Evolutionary conservation across 2,329 filamentous ascomycete genomes (phyloP).

Genomic region (Fusarium marasasianum): DNA sequence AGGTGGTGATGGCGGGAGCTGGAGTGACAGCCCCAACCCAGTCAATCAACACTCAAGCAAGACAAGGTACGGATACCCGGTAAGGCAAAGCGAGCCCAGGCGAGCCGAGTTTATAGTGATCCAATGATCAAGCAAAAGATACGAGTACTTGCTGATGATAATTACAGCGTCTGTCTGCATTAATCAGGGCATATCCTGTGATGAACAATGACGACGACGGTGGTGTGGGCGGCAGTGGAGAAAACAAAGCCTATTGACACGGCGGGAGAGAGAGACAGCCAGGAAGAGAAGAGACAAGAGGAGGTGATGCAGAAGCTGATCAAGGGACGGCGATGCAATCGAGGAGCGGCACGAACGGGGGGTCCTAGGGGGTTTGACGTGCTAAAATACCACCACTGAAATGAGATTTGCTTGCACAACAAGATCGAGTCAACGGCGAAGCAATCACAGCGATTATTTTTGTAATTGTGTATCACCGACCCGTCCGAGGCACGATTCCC

Average conservation of each 20-base stretch:
- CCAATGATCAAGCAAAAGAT: not conserved
- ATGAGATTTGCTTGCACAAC: conserved; percentile 11
- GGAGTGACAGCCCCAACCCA: conserved; percentile 21
- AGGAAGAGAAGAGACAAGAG: conserved; percentile 18
- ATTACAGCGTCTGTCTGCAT: not conserved
- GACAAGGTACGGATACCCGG: not conserved
- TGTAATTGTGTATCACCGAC: conserved; percentile 18
- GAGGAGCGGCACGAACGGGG: conserved; percentile 24
- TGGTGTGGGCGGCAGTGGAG: conserved; percentile 30
- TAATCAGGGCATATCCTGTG: conserved; percentile 1
- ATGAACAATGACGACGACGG: conserved; percentile 14
- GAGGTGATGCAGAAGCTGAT: conserved; percentile 27
- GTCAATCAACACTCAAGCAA: not conserved
- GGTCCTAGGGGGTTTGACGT: conserved; percentile 8
- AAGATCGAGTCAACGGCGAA: conserved; percentile 1
- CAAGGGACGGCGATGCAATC: conserved; percentile 8
- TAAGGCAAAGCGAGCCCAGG: conserved; percentile 15
- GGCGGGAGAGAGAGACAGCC: conserved; percentile 11
- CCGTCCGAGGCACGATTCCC: conserved; percentile 28
- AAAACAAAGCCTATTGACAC: conserved; percentile 9
- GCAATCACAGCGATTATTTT: not conserved
- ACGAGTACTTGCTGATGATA: not conserved
- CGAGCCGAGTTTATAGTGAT: not conserved
- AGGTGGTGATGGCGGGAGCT: conserved; percentile 25
- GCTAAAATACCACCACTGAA: conserved; percentile 26